Evolutionary conservation across 2,329 filamentous ascomycete species (phyloP).

Genomic region (Triangularia setosa): DNA sequence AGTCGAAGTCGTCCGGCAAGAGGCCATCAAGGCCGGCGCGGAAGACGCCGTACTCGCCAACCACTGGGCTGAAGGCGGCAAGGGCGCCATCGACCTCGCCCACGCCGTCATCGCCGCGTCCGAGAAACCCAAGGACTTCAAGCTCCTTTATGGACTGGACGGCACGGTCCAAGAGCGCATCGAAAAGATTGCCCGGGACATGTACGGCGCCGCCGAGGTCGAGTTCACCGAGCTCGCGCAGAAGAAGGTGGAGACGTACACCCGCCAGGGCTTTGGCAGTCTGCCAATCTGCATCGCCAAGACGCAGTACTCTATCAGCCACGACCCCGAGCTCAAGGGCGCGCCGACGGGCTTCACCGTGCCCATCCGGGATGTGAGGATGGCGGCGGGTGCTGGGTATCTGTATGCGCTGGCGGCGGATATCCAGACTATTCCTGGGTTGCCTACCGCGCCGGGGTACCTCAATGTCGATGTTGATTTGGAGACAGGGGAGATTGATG

Average conservation of each 20-base stretch:
- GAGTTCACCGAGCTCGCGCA: slow-evolving; percentile 93
- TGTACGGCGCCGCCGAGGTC: slow-evolving; percentile 89
- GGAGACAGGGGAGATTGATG: slow-evolving; percentile 81
- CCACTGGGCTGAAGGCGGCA: slow-evolving; percentile 95
- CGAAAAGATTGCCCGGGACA: slow-evolving; percentile 78
- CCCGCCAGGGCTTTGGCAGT: slow-evolving; percentile 84
- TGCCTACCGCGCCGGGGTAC: slow-evolving; percentile 93
- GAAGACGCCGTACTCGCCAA: slow-evolving; percentile 91
- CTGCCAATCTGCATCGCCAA: slow-evolving; percentile 96
- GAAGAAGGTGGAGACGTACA: slow-evolving; percentile 95
- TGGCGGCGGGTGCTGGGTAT: slow-evolving; percentile 93
- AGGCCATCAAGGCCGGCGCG: slow-evolving; percentile 85
- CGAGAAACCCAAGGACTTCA: slow-evolving; percentile 80
- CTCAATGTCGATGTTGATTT: slow-evolving; percentile 84
- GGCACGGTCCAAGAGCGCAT: slow-evolving; percentile 83
- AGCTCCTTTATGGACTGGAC: slow-evolving; percentile 78
- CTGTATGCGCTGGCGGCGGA: slow-evolving; percentile 93
- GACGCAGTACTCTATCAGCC: slow-evolving; percentile 94
- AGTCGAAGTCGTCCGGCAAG: slow-evolving; percentile 82
- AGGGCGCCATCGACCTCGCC: slow-evolving; percentile 83
- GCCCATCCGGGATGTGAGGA: slow-evolving; percentile 86
- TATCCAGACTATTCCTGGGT: slow-evolving; percentile 95
- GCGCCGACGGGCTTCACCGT: slow-evolving; percentile 92
- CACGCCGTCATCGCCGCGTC: slow-evolving; percentile 80
- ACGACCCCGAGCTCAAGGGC: slow-evolving; percentile 90